Evolutionary conservation across 2,329 filamentous ascomycete species (phyloP).

Genomic region (Colletotrichum sp.): DNA sequence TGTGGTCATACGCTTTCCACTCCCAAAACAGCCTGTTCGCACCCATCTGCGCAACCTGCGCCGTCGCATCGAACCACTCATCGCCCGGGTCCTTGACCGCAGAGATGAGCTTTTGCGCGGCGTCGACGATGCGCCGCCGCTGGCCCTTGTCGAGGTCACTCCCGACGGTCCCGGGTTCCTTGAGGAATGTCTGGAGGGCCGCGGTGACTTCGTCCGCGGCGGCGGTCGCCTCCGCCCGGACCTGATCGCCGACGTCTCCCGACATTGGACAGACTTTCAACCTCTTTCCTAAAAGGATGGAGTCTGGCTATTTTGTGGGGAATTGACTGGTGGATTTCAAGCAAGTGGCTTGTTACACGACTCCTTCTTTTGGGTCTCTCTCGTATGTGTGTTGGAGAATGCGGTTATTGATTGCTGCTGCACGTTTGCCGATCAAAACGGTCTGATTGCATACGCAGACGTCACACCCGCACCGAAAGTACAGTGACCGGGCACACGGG

Average conservation of each 20-base stretch:
- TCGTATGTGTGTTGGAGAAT: background rate
- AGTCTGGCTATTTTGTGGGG: background rate
- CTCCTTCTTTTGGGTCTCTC: background rate
- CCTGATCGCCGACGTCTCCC: background rate
- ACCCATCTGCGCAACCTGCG: conserved; percentile 5
- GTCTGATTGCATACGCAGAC: background rate
- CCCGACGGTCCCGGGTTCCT: background rate
- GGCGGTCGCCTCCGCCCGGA: conserved; percentile 1
- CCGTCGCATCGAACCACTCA: conserved; percentile 12
- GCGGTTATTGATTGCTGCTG: background rate
- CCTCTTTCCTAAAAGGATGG: background rate
- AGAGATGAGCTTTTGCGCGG: conserved; percentile 1
- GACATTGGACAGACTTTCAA: background rate
- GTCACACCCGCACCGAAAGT: background rate
- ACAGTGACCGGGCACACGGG: background rate
- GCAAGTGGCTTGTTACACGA: background rate
- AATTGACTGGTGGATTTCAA: background rate
- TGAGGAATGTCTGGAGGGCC: background rate
- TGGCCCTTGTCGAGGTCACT: conserved; percentile 5
- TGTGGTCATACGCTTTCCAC: conserved; percentile 36
- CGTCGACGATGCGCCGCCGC: conserved; percentile 9
- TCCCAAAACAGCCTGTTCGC: conserved; percentile 31
- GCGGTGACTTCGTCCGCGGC: conserved; percentile 6
- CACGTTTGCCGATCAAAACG: background rate
- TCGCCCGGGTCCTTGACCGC: conserved; percentile 10